A percentile compares a stretch with the other conserved stretches of the same genome.
phyloP scores from a whole-genome alignment of 2,329 filamentous ascomycete species.

The Colletotrichum caudatum region DNA sequence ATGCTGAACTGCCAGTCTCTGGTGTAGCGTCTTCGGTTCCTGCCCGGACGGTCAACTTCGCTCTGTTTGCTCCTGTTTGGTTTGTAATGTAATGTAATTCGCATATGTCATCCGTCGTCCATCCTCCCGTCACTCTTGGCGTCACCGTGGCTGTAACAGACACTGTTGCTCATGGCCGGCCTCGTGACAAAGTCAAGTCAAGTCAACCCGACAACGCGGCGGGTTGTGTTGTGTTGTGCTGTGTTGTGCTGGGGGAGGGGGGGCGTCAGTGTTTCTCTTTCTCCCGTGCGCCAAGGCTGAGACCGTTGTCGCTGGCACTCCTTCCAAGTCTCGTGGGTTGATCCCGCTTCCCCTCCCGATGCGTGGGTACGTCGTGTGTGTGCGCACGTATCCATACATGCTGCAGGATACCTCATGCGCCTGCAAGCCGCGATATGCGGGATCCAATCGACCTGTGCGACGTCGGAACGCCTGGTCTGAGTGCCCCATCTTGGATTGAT shows the following conservation, averaged over 20 bases:
- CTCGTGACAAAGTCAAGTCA: neutral
- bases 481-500: constrained; percentile 38
- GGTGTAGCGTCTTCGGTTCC: neutral
- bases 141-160: neutral
- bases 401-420: constrained; percentile 36
- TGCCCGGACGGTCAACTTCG: neutral
- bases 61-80: neutral
- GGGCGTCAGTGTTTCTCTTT: neutral
- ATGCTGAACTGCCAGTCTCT: neutral
- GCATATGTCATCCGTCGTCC: neutral
- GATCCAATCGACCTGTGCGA: constrained; percentile 38
- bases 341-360: constrained; percentile 21
- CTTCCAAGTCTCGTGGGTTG: neutral
- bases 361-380: constrained; percentile 28
- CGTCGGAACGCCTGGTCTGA: constrained; percentile 41
- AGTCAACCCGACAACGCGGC: neutral
- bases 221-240: neutral
- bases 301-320: neutral
- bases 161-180: neutral
- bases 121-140: neutral
- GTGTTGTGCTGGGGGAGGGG: neutral
- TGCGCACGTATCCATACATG: constrained; percentile 7
- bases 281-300: neutral
- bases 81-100: neutral
- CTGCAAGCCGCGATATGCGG: constrained; percentile 37